These are phyloP conservation scores for Diplodia scrobiculata DNA, from an alignment of 2,329 filamentous ascomycete species.

Conservation along the genomic window DNA sequence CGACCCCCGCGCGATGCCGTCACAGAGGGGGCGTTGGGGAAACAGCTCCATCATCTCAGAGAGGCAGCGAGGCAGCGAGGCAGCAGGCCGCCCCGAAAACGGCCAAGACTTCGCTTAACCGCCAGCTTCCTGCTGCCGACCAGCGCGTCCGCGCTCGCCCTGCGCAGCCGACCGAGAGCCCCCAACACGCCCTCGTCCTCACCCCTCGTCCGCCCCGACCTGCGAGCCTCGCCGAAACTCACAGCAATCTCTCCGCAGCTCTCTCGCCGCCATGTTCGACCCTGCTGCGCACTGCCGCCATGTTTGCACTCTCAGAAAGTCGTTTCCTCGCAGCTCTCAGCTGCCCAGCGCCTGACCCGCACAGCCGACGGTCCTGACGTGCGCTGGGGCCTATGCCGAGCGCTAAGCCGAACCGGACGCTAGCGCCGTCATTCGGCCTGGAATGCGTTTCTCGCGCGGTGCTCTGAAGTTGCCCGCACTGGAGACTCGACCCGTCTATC, in stretches of 20 bases:
- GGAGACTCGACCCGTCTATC: slow-evolving; percentile 28
- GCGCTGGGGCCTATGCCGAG: slow-evolving; percentile 18
- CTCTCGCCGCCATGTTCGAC: neutral
- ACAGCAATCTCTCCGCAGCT: slow-evolving; percentile 5
- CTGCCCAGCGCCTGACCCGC: slow-evolving; percentile 11
- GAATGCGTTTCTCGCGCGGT: slow-evolving; percentile 28
- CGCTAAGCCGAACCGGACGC: slow-evolving; percentile 21
- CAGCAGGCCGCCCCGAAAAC: neutral
- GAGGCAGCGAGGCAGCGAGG: neutral
- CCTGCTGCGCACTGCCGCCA: neutral
- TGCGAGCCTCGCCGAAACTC: slow-evolving; percentile 12
- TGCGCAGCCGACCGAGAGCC: slow-evolving; percentile 20
- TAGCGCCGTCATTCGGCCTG: slow-evolving; percentile 25
- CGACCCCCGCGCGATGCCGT: slow-evolving; percentile 22
- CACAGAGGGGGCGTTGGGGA: slow-evolving; percentile 2
- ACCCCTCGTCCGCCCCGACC: neutral
- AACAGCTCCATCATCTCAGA: neutral
- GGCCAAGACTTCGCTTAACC: slow-evolving; percentile 22
- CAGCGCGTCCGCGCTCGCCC: slow-evolving; percentile 11
- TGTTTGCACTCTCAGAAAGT: neutral
- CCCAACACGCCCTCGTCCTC: slow-evolving; percentile 5
- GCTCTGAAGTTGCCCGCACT: slow-evolving; percentile 30
- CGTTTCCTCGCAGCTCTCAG: slow-evolving; percentile 4
- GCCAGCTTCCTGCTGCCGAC: slow-evolving; percentile 18
- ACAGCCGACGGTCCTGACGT: slow-evolving; percentile 25